Percentiles rank a stretch among this genome's conserved stretches.
Conservation (phyloP, 1,139 yeast species). For the Magnusiomyces clavatus region DNA sequence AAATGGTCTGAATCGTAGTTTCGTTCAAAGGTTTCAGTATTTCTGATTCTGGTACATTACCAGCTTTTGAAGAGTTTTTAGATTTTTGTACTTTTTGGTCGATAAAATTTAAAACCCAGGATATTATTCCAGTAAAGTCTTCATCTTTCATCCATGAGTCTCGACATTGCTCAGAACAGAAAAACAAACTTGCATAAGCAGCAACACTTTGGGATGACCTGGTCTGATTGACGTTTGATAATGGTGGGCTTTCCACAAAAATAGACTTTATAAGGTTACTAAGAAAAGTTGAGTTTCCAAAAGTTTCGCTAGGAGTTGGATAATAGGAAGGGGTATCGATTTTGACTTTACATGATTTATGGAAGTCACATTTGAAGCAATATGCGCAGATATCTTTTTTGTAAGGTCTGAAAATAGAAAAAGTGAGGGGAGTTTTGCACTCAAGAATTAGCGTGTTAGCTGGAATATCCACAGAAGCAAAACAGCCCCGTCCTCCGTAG, state of each 20-base stretch:
- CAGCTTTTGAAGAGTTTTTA: not conserved
- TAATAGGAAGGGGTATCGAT: slow-evolving; percentile 8
- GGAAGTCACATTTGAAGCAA: slow-evolving; percentile 48
- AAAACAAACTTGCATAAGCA: slow-evolving; percentile 44
- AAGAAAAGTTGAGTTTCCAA: not conserved
- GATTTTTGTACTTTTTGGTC: slow-evolving; percentile 27
- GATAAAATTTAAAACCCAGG: slow-evolving; percentile 28
- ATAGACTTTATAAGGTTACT: too few relatives aligned
- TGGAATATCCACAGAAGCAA: slow-evolving; percentile 39
- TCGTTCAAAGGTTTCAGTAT: too few relatives aligned
- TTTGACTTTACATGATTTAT: slow-evolving; percentile 39
- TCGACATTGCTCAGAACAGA: slow-evolving; percentile 46
- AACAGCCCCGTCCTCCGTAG: slow-evolving; percentile 59
- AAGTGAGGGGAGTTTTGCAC: slow-evolving; percentile 40
- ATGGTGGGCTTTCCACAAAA: not conserved
- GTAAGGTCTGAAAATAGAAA: slow-evolving; percentile 46
- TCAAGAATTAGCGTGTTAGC: slow-evolving; percentile 38
- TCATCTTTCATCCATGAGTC: slow-evolving; percentile 31
- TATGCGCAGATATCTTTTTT: slow-evolving; percentile 57
- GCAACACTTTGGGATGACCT: slow-evolving; percentile 7
- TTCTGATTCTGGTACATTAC: too few relatives aligned
- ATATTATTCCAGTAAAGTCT: slow-evolving; percentile 26
- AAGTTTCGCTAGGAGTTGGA: not conserved
- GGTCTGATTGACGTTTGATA: slow-evolving; percentile 5
- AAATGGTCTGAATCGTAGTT: too few relatives aligned